phyloP scores from a whole-genome alignment of 2,329 filamentous ascomycete genomes.

The Lecanicillium sp. region DNA sequence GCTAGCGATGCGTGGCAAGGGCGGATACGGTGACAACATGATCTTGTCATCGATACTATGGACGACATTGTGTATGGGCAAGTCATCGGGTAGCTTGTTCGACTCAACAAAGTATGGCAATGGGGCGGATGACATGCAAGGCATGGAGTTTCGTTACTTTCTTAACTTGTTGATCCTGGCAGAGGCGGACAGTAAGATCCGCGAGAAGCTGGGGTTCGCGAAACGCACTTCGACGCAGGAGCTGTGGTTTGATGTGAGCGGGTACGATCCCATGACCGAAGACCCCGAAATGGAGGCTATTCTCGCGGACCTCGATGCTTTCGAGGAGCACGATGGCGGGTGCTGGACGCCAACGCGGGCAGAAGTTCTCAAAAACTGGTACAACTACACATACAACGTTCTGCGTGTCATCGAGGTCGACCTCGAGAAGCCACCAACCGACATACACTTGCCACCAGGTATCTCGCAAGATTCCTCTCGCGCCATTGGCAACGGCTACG shows the following conservation, averaged over 20 bases:
- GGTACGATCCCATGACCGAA: slow-evolving; percentile 15
- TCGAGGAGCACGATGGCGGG: slow-evolving; percentile 12
- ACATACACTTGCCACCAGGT: slow-evolving; percentile 13
- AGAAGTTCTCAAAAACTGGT: slow-evolving; percentile 14
- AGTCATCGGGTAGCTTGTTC: slow-evolving; percentile 14
- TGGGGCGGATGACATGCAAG: slow-evolving; percentile 13
- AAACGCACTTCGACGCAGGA: slow-evolving; percentile 1
- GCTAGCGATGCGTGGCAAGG: slow-evolving; percentile 12
- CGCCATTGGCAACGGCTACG: slow-evolving; percentile 13
- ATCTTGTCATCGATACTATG: slow-evolving; percentile 16
- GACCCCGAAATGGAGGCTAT: slow-evolving; percentile 11
- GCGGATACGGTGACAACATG: slow-evolving; percentile 1
- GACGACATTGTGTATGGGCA: slow-evolving; percentile 19
- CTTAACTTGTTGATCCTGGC: slow-evolving; percentile 17
- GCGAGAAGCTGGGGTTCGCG: slow-evolving; percentile 21
- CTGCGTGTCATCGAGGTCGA: slow-evolving; percentile 10
- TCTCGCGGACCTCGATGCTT: slow-evolving; percentile 13
- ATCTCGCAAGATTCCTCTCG: slow-evolving; percentile 12
- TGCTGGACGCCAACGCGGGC: slow-evolving; percentile 12
- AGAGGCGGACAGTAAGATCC: slow-evolving; percentile 25
- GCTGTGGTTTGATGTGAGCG: slow-evolving; percentile 6
- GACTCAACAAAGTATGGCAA: slow-evolving; percentile 9
- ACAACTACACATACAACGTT: slow-evolving; percentile 13
- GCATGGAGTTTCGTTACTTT: slow-evolving; percentile 14
- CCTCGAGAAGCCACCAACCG: slow-evolving; percentile 10